phyloP scores from a whole-genome alignment of 129 eudicot genomes.

The Silybum marianum region DNA sequence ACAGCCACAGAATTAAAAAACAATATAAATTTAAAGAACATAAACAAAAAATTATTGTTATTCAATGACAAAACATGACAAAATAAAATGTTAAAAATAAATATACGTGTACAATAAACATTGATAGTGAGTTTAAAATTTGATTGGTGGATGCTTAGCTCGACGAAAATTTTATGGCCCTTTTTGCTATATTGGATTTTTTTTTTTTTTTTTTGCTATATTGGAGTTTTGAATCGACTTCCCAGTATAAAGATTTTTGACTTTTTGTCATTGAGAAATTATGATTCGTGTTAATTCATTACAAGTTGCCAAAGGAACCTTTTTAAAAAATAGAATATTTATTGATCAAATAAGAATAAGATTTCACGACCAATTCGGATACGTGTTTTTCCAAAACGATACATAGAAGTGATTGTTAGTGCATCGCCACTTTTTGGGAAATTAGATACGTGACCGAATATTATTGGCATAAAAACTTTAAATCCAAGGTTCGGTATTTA shows the following conservation, averaged over 20 bases:
- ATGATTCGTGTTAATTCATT: constrained; percentile 18
- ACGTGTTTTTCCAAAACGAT: neutral
- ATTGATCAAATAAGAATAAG: constrained; percentile 25
- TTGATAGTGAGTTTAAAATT: constrained; percentile 26
- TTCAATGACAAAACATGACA: neutral
- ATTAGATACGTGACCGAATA: constrained; percentile 22
- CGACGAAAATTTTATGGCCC: constrained; percentile 11
- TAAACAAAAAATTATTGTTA: neutral
- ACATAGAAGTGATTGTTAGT: neutral
- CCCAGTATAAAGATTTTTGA: constrained; percentile 31
- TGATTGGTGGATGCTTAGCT: constrained; percentile 38
- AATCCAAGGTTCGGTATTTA: neutral
- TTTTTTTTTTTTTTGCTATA: constrained; percentile 20
- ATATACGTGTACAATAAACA: constrained; percentile 20
- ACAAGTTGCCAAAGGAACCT: constrained; percentile 36
- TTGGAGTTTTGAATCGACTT: constrained; percentile 41
- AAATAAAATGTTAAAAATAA: neutral
- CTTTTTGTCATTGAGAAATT: constrained; percentile 36
- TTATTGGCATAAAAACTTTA: constrained; percentile 2
- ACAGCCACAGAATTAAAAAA: neutral
- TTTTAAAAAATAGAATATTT: constrained; percentile 20
- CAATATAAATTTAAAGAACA: neutral
- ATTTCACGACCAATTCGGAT: constrained; percentile 7
- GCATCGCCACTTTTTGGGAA: neutral
- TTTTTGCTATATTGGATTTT: constrained; percentile 32